Conservation (phyloP, 129 eudicot genomes). For the Centella asiatica region DNA sequence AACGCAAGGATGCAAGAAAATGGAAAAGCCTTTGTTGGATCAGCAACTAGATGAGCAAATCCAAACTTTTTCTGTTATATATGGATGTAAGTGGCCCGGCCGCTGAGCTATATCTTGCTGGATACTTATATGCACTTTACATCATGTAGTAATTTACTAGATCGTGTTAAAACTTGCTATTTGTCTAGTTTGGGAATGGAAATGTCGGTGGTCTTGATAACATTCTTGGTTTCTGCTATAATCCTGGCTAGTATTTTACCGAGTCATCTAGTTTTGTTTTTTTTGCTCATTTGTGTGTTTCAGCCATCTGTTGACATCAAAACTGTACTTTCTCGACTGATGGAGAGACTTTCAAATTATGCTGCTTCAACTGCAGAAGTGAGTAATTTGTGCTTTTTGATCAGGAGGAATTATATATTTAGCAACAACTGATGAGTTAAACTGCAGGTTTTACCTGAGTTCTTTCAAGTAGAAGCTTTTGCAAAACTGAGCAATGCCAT, state of each 20-base stretch:
- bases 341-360: slow-evolving; percentile 95
- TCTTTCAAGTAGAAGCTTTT: slow-evolving; percentile 95
- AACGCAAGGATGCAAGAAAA: too few species aligned
- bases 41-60: too few species aligned
- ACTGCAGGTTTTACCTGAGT: slow-evolving; percentile 89
- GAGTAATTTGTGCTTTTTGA: slow-evolving; percentile 23
- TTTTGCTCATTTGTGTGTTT: slow-evolving; percentile 1
- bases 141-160: too few species aligned
- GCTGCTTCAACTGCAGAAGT: slow-evolving; percentile 94
- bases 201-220: not conserved
- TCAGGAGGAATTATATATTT: not conserved
- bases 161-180: too few species aligned
- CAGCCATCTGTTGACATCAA: slow-evolving; percentile 91
- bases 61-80: too few species aligned
- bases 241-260: not conserved
- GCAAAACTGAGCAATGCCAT: slow-evolving; percentile 77
- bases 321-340: slow-evolving; percentile 81
- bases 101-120: too few species aligned
- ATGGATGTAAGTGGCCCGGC: too few species aligned
- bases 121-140: too few species aligned
- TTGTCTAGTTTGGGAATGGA: not conserved
- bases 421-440: slow-evolving; percentile 22
- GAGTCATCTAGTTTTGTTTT: not conserved
- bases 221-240: not conserved
- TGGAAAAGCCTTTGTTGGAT: too few species aligned